Conservation (phyloP, 164 flowering plant species). For the Sedum album region DNA sequence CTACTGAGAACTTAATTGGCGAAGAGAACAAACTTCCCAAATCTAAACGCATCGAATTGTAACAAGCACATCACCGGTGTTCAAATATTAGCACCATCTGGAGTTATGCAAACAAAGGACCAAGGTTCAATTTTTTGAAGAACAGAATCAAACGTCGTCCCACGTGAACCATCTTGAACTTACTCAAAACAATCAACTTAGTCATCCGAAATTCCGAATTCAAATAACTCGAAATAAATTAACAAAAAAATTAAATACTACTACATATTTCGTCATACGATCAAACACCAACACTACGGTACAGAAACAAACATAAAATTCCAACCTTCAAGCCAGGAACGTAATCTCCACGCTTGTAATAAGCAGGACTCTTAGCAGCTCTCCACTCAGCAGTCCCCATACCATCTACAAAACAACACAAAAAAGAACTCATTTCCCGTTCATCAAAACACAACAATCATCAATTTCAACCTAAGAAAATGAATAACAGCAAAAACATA, state of each 20-base stretch:
- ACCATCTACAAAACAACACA: conserved; percentile 53
- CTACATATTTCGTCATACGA: too few relatives aligned
- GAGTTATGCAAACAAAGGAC: not conserved
- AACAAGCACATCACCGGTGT: not conserved
- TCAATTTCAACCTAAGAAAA: not conserved
- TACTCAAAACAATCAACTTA: not conserved
- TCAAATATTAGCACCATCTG: not conserved
- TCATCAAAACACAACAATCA: not conserved
- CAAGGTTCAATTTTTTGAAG: not conserved
- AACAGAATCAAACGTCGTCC: not conserved
- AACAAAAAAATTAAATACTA: too few relatives aligned
- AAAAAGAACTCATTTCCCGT: not conserved
- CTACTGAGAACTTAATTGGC: too few relatives aligned
- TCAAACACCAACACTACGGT: too few relatives aligned
- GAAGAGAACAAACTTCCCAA: too few relatives aligned
- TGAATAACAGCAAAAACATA: conserved; percentile 11
- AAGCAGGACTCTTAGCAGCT: conserved; percentile 89
- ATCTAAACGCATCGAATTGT: too few relatives aligned
- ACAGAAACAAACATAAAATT: too few relatives aligned
- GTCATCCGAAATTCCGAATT: too few relatives aligned
- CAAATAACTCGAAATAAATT: too few relatives aligned
- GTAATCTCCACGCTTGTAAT: conserved; percentile 95
- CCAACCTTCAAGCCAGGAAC: conserved; percentile 94
- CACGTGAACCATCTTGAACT: not conserved
- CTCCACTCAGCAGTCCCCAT: conserved; percentile 99